Base-by-base conservation (phyloP, 1,139 yeast species). In the Geotrichum carabidarum region DNA sequence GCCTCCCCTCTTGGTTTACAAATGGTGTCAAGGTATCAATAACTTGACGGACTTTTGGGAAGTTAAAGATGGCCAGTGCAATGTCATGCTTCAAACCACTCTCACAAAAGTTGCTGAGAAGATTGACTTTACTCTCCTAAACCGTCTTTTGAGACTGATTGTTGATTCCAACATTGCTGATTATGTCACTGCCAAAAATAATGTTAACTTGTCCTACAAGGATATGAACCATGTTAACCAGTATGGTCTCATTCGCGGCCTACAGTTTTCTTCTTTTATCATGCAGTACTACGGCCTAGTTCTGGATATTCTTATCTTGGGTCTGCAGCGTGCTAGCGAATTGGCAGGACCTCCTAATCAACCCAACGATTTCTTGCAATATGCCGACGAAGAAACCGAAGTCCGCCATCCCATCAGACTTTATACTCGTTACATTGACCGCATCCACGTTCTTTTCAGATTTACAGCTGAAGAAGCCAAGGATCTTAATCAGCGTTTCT, bases 171-270 rank as follows among this genome's bases (percentile, higher is more conserved):
- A 86, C 62, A 80, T 94, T 64, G 99, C 99, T 4, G 98, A 93
- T 68, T 94, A 94, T 67, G 85, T 93, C 64, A 89, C 96, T 0
- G 85, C 98, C 0, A 91, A 91, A 68, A 90, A 89, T 70, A 94
- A 93, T 63, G 82, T 91, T 27, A 80, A 81, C 38, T 65, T 94
- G 37, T 78, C 93, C 1, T 94, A 84, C 69, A 94, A 94, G 67
- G 99, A 94, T 68, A 94, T 94, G 99, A 86, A 83, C 58, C 96
- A 90, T 68, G 83, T 87, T 15, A 93, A 93, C 69, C 91, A 86
- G 64, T 84, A 83, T 66, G 99, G 99, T 34, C 71, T 94, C 58
- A 72, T 94, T 18, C 78, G 95, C 54, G 99, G 99, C 1, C 73
- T 93, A 34, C 96, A 89, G 64, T 94, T 90, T 68, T 80, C 97